Evolutionary conservation across 805 yeast species (phyloP), one percentile per base, ranked within the genome.

Genomic region (Wickerhamomyces subpelliculosus): DNA sequence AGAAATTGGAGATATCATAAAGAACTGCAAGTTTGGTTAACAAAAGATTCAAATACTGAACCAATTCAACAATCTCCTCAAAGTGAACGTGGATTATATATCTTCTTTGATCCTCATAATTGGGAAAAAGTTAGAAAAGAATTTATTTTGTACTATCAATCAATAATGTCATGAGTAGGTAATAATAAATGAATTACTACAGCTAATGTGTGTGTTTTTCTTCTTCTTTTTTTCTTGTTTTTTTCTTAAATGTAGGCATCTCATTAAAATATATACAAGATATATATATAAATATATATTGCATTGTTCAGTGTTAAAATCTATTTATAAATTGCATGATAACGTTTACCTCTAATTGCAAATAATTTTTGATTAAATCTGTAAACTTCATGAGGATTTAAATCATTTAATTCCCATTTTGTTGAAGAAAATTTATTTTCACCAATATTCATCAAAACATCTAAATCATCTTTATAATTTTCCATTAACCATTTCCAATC

Each of bases 1-100:
- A 73, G 98, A 51, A 93, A 90, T 62, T 93, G 99, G 99, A 75
- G 97, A 48, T 93, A 85, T 55, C 98, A 93, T 63, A 90, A 88
- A 63, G 95, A 87, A 44, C 73, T 93, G 40, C 94, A 89, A 64
- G 88, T 93, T 36, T 93, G 98, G 98, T 66, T 93, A 42, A 93
- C 98, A 11, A 93, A 93, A 60, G 96, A 88, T 53, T 84, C 95
- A 22, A 76, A 78, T 51, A 79, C 80, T 44, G 97, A 90, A 59
- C 96, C 97, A 1, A 75, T 85, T 13, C 78, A 68, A 47, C 85
- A 87, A 42, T 75, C 83, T 25, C 82, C 81, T 27, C 90, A 84
- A 40, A 86, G 89, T 39, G 98, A 93, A 62, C 75, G 90, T 44
- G 97, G 98, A 1, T 79, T 88, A 9, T 93, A 93, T 57, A 80